Conservation (phyloP, 345 rosid genomes). For the Gossypium rotundifolium region DNA sequence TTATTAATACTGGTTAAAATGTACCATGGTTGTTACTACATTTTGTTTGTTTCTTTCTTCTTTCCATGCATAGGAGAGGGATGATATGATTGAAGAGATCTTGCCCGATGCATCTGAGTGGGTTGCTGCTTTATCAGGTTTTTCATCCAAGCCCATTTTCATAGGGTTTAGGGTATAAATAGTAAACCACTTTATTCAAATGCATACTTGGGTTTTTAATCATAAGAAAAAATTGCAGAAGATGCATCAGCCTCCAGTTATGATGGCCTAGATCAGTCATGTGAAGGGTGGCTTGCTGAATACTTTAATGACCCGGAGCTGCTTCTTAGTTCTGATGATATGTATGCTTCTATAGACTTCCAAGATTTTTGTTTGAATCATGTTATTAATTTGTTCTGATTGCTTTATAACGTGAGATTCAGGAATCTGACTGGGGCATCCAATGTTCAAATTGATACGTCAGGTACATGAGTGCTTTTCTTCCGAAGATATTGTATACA, state of each 20-base stretch:
- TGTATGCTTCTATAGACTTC: slow-evolving; percentile 42
- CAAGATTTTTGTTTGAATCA: slow-evolving; percentile 12
- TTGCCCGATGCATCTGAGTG: slow-evolving; percentile 49
- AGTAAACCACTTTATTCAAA: slow-evolving; percentile 9
- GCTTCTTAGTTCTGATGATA: slow-evolving; percentile 43
- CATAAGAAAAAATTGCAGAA: slow-evolving; percentile 25
- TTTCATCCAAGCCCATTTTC: slow-evolving; percentile 10
- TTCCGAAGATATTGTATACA: not conserved
- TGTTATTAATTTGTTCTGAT: slow-evolving; percentile 18
- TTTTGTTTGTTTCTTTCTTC: slow-evolving; percentile 6
- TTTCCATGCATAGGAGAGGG: slow-evolving; percentile 47
- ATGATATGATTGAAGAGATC: slow-evolving; percentile 52
- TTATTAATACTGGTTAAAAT: not conserved
- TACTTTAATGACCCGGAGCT: slow-evolving; percentile 58
- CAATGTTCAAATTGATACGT: not conserved
- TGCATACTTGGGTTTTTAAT: slow-evolving; percentile 11
- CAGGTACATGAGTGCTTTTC: slow-evolving; percentile 1
- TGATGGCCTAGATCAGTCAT: slow-evolving; percentile 49
- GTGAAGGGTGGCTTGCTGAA: slow-evolving; percentile 67
- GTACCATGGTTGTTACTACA: not conserved
- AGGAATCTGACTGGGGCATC: slow-evolving; percentile 43
- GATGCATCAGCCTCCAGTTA: slow-evolving; percentile 46
- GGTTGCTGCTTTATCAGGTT: slow-evolving; percentile 69
- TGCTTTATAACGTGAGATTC: slow-evolving; percentile 20
- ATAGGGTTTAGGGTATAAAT: not conserved